A percentile compares a stretch with the other conserved stretches of the same genome.
These are phyloP conservation scores for Aspergillus unguis DNA, from an alignment of 2,329 filamentous ascomycete genomes.

Conservation along the genomic window DNA sequence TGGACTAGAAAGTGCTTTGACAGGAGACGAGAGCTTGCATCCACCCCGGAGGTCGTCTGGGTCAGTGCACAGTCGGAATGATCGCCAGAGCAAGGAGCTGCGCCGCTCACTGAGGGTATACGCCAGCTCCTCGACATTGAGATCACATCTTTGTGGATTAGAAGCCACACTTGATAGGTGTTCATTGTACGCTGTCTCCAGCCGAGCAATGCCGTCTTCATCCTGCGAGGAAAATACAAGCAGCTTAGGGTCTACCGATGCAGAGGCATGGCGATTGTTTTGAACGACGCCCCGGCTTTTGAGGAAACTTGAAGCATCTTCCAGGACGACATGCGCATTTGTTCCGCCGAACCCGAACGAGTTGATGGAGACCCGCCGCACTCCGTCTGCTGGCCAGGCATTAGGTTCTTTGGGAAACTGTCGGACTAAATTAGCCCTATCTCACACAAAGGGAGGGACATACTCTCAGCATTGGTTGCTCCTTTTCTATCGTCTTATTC, in stretches of 20 bases:
- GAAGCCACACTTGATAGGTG: not conserved
- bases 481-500: not conserved
- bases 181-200: not conserved
- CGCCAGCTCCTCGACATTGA: not conserved
- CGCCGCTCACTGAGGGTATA: not conserved
- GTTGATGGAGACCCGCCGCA: not conserved
- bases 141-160: not conserved
- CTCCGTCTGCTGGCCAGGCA: not conserved
- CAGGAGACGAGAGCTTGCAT: not conserved
- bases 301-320: not conserved
- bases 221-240: not conserved
- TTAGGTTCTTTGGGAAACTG: not conserved
- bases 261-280: too few species aligned
- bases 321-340: not conserved
- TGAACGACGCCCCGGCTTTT: not conserved
- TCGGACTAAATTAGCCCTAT: not conserved
- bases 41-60: not conserved
- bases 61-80: not conserved
- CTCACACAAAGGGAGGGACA: not conserved
- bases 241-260: not conserved
- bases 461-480: not conserved
- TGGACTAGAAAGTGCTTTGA: not conserved
- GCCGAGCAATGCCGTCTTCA: not conserved
- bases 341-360: not conserved
- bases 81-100: not conserved